Evolutionary conservation across 306 rosid genomes (phyloP).

Genomic region (Trifolium repens): DNA sequence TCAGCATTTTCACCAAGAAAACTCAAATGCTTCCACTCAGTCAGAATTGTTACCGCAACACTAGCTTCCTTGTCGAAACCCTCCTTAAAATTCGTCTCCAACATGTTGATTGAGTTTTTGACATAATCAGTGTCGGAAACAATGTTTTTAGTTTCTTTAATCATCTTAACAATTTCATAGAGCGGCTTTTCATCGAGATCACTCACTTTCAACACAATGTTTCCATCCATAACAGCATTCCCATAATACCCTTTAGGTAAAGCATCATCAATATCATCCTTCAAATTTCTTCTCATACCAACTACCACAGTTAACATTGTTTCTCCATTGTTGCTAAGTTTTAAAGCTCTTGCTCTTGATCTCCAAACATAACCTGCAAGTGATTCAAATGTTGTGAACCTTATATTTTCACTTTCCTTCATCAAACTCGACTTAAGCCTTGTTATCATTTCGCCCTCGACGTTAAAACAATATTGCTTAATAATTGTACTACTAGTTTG

Average conservation of each 20-base stretch:
- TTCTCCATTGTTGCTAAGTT: constrained; percentile 35
- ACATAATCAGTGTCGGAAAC: constrained; percentile 18
- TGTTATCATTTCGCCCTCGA: constrained; percentile 26
- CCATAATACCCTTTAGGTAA: constrained; percentile 58
- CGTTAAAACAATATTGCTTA: constrained; percentile 11
- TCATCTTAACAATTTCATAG: constrained; percentile 35
- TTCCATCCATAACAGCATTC: constrained; percentile 32
- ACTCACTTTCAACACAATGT: constrained; percentile 30
- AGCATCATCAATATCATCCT: constrained; percentile 37
- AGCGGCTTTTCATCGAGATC: constrained; percentile 29
- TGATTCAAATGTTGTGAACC: constrained; percentile 46
- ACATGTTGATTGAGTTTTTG: neutral
- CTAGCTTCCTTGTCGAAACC: neutral
- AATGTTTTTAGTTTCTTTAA: constrained; percentile 30
- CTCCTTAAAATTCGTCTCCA: neutral
- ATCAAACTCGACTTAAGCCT: constrained; percentile 38
- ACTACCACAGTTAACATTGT: constrained; percentile 1
- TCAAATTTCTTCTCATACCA: constrained; percentile 34
- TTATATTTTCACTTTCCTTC: constrained; percentile 21
- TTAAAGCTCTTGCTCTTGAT: constrained; percentile 19
- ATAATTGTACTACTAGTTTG: neutral
- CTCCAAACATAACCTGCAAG: constrained; percentile 52
- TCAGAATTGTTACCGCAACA: constrained; percentile 11
- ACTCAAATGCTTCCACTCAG: constrained; percentile 47
- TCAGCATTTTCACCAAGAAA: constrained; percentile 34